These are phyloP conservation scores for Cladosporium sp. DNA, from an alignment of 2,329 filamentous ascomycete genomes.

Conservation along the genomic window DNA sequence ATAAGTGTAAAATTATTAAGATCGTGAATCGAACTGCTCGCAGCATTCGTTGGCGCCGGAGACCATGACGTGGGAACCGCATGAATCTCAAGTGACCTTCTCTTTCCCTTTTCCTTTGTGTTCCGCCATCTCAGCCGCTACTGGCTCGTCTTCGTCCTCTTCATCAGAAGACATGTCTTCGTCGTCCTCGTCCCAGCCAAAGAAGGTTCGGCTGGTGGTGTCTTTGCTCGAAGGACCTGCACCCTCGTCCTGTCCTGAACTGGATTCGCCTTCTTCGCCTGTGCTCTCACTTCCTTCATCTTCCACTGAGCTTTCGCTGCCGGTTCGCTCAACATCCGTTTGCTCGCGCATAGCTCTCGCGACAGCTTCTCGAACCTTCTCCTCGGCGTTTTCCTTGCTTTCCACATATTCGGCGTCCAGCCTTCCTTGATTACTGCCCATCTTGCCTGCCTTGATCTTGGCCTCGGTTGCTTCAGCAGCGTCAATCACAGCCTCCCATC, in stretches of 20 bases:
- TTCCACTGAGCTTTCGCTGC: conserved; percentile 39
- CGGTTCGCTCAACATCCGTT: conserved; percentile 40
- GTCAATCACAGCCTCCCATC: conserved; percentile 87
- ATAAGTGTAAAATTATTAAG: too few relatives aligned
- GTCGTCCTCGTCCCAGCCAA: conserved; percentile 69
- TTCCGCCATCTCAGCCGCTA: not conserved
- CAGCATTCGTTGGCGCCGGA: too few relatives aligned
- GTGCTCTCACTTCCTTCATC: conserved; percentile 31
- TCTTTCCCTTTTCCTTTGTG: conserved; percentile 43
- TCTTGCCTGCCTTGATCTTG: conserved; percentile 70
- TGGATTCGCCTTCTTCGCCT: conserved; percentile 27
- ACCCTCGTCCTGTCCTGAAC: conserved; percentile 27
- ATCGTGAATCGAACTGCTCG: too few relatives aligned
- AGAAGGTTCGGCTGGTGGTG: conserved; percentile 50
- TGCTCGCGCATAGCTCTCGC: conserved; percentile 63
- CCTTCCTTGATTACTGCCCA: conserved; percentile 52
- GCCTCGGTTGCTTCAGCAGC: conserved; percentile 76
- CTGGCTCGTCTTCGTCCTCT: conserved; percentile 17
- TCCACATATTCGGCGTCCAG: conserved; percentile 93
- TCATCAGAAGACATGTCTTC: conserved; percentile 44
- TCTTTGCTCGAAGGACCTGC: conserved; percentile 31
- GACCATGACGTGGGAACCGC: not conserved
- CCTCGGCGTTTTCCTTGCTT: conserved; percentile 82
- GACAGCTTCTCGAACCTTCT: conserved; percentile 75
- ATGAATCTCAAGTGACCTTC: conserved; percentile 20